Base-by-base conservation (phyloP, 345 rosid species). In the Corchorus olitorius region DNA sequence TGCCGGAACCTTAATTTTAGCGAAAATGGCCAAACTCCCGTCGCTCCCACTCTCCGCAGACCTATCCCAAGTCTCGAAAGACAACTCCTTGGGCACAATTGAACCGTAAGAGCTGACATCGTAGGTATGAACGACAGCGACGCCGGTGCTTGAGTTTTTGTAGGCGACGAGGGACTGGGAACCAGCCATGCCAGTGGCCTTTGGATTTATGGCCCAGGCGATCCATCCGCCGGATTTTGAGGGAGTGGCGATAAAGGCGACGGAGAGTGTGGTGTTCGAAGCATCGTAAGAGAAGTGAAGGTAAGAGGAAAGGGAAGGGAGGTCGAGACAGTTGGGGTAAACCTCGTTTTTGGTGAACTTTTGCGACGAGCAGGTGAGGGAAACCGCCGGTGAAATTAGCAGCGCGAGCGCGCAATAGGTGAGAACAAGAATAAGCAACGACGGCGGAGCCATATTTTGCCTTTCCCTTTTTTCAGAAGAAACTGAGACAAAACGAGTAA, bases 141-240 rank as follows among this genome's bases (percentile, higher is more conserved):
- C 73, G 17, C 80, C 84, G 43, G 82, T 84, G 9, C 14, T 15
- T 6, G 89, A 71, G 50, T 76, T 84, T 60, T 50, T 83, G 69
- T 82, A 79, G 6, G 92, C 97, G 10, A 89, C 84, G 15, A 94
- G 79, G 15, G 91, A 80, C 79, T 92, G 97, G 8, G 89, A 72
- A 14, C 97, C 98, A 4, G 4, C 75, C 98, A 92, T 94, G 43
- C 97, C 97, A 7, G 86, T 81, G 12, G 70, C 77, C 16, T 70
- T 87, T 5, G 92, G 97, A 63, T 94, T 92, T 50, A 94, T 86
- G 0, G 90, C 97, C 97, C 97, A 94, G 0, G 89, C 85, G 58
- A 89, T 75, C 98, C 98, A 94, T 19, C 91, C 92, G 13, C 70
- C 85, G 3, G 87, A 56, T 13, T 79, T 73, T 1, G 92, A 75